A percentile compares a stretch with the other conserved stretches of the same genome.
Conservation (phyloP, 805 yeast genomes). For the Wickerhamiella azyma region DNA sequence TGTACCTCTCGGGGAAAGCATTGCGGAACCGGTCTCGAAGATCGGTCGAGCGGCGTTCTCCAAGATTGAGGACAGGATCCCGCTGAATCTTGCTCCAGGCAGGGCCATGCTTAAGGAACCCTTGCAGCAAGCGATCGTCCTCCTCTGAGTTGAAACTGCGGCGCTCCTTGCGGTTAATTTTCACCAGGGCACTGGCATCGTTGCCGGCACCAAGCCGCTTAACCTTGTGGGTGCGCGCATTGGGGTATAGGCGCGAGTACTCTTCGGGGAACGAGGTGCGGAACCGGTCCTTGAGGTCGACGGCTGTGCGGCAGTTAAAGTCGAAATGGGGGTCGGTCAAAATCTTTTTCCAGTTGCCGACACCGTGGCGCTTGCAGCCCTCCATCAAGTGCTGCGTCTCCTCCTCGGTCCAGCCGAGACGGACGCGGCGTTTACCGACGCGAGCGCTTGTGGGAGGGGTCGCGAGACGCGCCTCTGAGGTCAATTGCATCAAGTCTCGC, state of each 20-base stretch:
- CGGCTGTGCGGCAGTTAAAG: constrained; percentile 33
- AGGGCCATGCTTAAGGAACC: constrained; percentile 32
- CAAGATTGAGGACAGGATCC: constrained; percentile 27
- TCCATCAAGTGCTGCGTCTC: constrained; percentile 31
- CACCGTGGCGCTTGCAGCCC: constrained; percentile 32
- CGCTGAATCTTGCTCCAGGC: constrained; percentile 35
- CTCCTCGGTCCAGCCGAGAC: constrained; percentile 30
- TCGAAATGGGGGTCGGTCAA: constrained; percentile 29
- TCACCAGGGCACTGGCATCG: constrained; percentile 24
- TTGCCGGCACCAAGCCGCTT: constrained; percentile 17
- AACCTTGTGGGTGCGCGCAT: constrained; percentile 32
- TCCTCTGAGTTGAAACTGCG: constrained; percentile 31
- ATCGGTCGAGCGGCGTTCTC: constrained; percentile 31
- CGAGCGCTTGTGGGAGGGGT: constrained; percentile 9
- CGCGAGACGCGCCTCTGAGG: constrained; percentile 2
- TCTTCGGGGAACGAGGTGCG: constrained; percentile 34
- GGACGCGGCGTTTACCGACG: constrained; percentile 26
- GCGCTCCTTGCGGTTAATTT: constrained; percentile 33
- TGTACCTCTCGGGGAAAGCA: constrained; percentile 32
- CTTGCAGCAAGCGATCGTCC: constrained; percentile 30
- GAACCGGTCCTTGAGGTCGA: constrained; percentile 33
- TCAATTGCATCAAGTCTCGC: background rate
- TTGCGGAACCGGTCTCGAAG: constrained; percentile 33
- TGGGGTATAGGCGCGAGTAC: constrained; percentile 31
- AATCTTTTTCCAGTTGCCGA: constrained; percentile 36